These are phyloP conservation scores for Adansonia rubrostipa DNA, from an alignment of 441 rosid genomes.

Conservation along the genomic window DNA sequence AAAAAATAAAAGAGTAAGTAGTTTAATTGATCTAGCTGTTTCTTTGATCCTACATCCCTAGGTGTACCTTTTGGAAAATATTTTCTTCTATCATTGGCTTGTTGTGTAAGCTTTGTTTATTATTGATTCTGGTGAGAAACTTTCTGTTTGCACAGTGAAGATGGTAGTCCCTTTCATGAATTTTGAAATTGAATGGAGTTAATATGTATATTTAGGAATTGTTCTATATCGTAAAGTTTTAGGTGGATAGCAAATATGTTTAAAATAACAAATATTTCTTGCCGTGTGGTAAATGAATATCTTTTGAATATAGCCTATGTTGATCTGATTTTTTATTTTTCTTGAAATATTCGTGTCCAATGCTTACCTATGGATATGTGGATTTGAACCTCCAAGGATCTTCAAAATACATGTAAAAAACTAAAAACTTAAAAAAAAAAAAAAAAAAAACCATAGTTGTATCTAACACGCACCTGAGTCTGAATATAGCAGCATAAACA, in stretches of 20 bases:
- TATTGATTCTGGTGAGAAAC: background rate
- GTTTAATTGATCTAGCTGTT: background rate
- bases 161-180: background rate
- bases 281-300: background rate
- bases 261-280: background rate
- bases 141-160: background rate
- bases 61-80: background rate
- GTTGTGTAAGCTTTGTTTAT: background rate
- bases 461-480: background rate
- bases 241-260: background rate
- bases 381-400: background rate
- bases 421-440: too few species aligned
- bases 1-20: background rate
- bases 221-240: background rate
- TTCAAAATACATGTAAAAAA: background rate
- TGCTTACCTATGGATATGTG: background rate
- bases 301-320: background rate
- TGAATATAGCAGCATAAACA: background rate
- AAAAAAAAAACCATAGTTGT: background rate
- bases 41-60: background rate
- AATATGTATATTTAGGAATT: background rate
- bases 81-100: background rate
- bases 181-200: conserved; percentile 8
- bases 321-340: background rate
- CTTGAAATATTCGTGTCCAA: background rate